Percentiles rank a stretch among this genome's conserved stretches.
Conservation (phyloP, 805 yeast species). For the Zygoascus ofunaensis region DNA sequence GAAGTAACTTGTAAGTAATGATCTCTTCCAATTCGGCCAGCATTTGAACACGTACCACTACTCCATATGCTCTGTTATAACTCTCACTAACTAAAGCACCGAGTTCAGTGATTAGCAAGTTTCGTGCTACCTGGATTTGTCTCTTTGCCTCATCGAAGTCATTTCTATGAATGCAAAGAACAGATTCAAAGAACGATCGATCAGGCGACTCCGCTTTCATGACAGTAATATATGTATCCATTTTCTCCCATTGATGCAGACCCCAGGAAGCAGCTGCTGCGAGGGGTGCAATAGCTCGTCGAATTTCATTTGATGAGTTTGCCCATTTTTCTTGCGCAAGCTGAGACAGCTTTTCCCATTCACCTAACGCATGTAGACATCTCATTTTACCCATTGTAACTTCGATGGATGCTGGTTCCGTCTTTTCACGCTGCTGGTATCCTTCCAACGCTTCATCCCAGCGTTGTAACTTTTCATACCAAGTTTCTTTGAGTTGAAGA, state of each 20-base stretch:
- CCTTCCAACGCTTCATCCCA: slow-evolving; percentile 98
- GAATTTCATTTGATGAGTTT: slow-evolving; percentile 57
- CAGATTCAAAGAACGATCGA: slow-evolving; percentile 88
- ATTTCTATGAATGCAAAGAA: slow-evolving; percentile 74
- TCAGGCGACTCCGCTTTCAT: slow-evolving; percentile 93
- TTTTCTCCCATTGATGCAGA: slow-evolving; percentile 89
- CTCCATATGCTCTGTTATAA: slow-evolving; percentile 93
- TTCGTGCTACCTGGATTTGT: slow-evolving; percentile 80
- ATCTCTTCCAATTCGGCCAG: slow-evolving; percentile 94
- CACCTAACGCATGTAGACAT: slow-evolving; percentile 96
- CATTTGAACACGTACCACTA: slow-evolving; percentile 95
- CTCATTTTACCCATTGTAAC: slow-evolving; percentile 97
- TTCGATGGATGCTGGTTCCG: slow-evolving; percentile 57
- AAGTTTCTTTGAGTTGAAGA: slow-evolving; percentile 85
- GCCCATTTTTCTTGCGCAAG: slow-evolving; percentile 84
- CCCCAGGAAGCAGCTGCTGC: slow-evolving; percentile 99
- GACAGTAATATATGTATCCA: slow-evolving; percentile 82
- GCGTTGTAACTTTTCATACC: slow-evolving; percentile 94
- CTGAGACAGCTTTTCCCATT: slow-evolving; percentile 88
- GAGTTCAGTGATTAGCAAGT: slow-evolving; percentile 80
- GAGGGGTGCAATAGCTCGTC: slow-evolving; percentile 83
- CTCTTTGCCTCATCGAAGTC: slow-evolving; percentile 71
- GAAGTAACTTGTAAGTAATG: slow-evolving; percentile 75
- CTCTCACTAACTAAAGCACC: slow-evolving; percentile 93
- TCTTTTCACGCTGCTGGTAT: slow-evolving; percentile 63